Evolutionary conservation across 768 basidiomycete genomes (phyloP).

Genomic region (Kwoniella shandongensis): DNA sequence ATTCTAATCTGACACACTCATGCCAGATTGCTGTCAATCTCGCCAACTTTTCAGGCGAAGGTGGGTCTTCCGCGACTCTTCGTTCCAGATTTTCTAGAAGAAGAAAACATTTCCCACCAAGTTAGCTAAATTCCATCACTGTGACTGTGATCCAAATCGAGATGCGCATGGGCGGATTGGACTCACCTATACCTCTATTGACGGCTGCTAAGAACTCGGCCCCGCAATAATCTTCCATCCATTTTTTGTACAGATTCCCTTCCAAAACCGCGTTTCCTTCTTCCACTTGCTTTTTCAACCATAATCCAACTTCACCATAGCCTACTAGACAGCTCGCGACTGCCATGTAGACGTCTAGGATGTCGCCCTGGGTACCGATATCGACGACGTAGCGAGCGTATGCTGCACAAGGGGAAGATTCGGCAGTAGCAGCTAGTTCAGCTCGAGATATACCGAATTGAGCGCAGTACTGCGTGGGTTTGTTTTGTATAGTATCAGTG

Average conservation of each 20-base stretch:
- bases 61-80: slow-evolving; percentile 63
- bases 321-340: slow-evolving; percentile 82
- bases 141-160: no score
- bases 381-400: slow-evolving; percentile 87
- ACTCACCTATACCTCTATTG: slow-evolving; percentile 68
- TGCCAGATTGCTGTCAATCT: slow-evolving; percentile 75
- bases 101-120: no score
- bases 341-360: slow-evolving; percentile 71
- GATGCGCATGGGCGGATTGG: neutral
- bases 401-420: slow-evolving; percentile 72
- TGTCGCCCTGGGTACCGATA: slow-evolving; percentile 73
- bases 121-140: no score
- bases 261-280: slow-evolving; percentile 61
- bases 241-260: slow-evolving; percentile 68
- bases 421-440: slow-evolving; percentile 65
- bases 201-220: slow-evolving; percentile 72
- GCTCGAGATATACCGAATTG: slow-evolving; percentile 66
- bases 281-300: slow-evolving; percentile 66
- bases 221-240: slow-evolving; percentile 69
- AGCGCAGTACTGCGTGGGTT: slow-evolving; percentile 60
- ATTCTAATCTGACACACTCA: slow-evolving; percentile 73
- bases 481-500: neutral
- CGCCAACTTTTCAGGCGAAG: slow-evolving; percentile 61
- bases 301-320: slow-evolving; percentile 87
- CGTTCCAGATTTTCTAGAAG: slow-evolving; percentile 70